Evolutionary conservation across 2,329 filamentous ascomycete genomes (phyloP), one percentile per base, ranked within the genome.

Genomic region (Claviceps sp.): DNA sequence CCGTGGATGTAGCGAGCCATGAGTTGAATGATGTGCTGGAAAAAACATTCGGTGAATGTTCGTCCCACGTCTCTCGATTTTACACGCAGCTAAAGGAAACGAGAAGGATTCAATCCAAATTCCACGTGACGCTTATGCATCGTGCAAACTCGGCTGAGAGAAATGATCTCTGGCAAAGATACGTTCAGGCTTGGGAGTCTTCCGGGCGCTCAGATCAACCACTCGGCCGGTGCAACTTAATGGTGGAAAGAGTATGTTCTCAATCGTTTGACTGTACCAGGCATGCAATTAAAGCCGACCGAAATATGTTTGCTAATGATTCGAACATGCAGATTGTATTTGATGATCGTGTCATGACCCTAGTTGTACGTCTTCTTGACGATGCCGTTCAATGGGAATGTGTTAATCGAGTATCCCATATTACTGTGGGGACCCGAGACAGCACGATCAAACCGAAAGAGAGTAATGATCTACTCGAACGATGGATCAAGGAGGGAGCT

Each of bases 101-200:
- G 2, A 77, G 84, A 20, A 86, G 93, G 51, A 70, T 97, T 5
- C 91, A 97, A 67, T 64, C 76, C n/a, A 76, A 82, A 42, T 98
- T 97, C 65, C 93, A 98, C 65, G 87, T 98, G 53, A 98, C 93
- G 0, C 77, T 98, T 41, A 88, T 96, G 65, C 93, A 98, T 67
- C 83, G 84, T 47, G 81, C 84, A 11, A 73, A 72, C 2, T 71
- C 79, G 9, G 72, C 73, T 42, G 69, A 83, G 34, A 68, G 83
- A 56, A 77, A 82, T 0, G 78, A 84, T 8, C 72, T 91, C 51
- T 98, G 93, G 93, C 70, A 84, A 51, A 77, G 75, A 52, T 91
- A 96, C 59, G 66, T 64, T 5, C 70, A 76, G n/a, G 67, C 86
- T 1, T 80, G 86, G 59, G 67, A 70, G 37, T 69, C 62, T 8